Percentiles rank a stretch among this genome's conserved stretches.
Conservation (phyloP, 2,329 filamentous ascomycete genomes). For the Geosmithia morbida region DNA sequence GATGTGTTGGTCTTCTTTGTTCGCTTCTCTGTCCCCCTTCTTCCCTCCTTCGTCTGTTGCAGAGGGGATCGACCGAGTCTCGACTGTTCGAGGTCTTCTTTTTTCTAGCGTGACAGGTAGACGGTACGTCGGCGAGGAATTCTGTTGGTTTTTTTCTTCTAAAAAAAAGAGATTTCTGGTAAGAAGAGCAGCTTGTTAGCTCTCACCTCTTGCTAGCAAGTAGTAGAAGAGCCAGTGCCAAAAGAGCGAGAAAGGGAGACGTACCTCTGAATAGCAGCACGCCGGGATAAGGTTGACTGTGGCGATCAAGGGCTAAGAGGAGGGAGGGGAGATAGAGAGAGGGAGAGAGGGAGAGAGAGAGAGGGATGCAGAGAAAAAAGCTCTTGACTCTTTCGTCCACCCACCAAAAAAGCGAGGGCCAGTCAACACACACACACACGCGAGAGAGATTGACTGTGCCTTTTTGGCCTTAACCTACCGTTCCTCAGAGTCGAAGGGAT, state of each 20-base stretch:
- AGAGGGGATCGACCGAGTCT: neutral
- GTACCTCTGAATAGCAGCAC: too few species aligned
- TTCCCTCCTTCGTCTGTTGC: neutral
- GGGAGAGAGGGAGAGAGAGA: neutral
- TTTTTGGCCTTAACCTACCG: neutral
- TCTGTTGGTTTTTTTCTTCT: neutral
- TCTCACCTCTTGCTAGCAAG: too few species aligned
- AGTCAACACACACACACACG: neutral
- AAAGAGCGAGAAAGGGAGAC: too few species aligned
- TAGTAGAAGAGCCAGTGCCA: too few species aligned
- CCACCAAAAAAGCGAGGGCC: neutral
- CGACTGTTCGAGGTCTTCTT: neutral
- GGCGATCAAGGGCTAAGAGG: too few species aligned
- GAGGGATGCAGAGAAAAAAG: neutral
- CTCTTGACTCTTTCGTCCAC: neutral
- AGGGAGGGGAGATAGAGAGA: too few species aligned
- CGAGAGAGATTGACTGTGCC: slow-evolving; percentile 1
- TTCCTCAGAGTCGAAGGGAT: slow-evolving; percentile 12
- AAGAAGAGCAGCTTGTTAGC: too few species aligned
- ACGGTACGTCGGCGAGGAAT: neutral
- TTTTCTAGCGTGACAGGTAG: neutral
- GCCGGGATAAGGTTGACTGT: too few species aligned
- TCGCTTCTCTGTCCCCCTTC: too few species aligned
- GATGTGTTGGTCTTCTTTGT: too few species aligned
- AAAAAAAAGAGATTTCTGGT: too few species aligned